Percentiles rank a stretch among this genome's conserved stretches.
phyloP scores from a whole-genome alignment of 768 basidiomycete genomes.

The Lyophyllum atratum region DNA sequence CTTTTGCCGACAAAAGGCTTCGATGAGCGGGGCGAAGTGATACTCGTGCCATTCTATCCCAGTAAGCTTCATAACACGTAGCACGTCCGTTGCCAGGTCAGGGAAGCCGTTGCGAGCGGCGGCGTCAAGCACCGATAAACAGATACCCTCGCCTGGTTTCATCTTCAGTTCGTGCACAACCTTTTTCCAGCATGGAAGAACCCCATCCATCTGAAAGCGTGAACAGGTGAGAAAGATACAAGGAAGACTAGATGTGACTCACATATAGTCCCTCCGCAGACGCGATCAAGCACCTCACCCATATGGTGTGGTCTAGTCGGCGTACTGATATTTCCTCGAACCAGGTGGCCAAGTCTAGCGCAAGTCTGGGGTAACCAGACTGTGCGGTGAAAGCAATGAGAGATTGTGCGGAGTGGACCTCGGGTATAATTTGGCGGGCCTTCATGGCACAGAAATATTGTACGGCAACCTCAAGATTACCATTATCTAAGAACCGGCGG shows the following conservation, averaged over 20 bases:
- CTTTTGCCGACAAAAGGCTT: slow-evolving; percentile 63
- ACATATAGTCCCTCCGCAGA: slow-evolving; percentile 73
- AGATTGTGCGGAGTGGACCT: slow-evolving; percentile 47
- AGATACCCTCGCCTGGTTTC: slow-evolving; percentile 74
- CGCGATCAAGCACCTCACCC: slow-evolving; percentile 67
- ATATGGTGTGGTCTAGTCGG: slow-evolving; percentile 52
- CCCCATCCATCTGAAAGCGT: slow-evolving; percentile 61
- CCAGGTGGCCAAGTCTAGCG: slow-evolving; percentile 65
- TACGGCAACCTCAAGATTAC: slow-evolving; percentile 68
- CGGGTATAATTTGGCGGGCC: slow-evolving; percentile 47
- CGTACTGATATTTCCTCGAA: slow-evolving; percentile 61
- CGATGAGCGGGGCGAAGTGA: slow-evolving; percentile 78
- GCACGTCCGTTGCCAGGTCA: slow-evolving; percentile 65
- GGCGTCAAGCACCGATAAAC: slow-evolving; percentile 67
- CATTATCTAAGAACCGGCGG: slow-evolving; percentile 39
- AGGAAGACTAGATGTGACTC: slow-evolving; percentile 26
- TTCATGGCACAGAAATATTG: slow-evolving; percentile 64
- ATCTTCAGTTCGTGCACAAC: slow-evolving; percentile 52
- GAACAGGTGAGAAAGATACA: slow-evolving; percentile 3
- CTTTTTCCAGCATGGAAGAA: slow-evolving; percentile 60
- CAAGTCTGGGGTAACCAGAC: slow-evolving; percentile 60
- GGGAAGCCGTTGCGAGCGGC: slow-evolving; percentile 75
- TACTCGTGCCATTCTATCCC: slow-evolving; percentile 60
- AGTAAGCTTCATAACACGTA: slow-evolving; percentile 54
- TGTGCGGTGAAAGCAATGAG: slow-evolving; percentile 58